A percentile compares a stretch with the other conserved stretches of the same genome.
These are phyloP conservation scores for Penicillium rolfsii DNA, from an alignment of 2,329 filamentous ascomycete genomes.

Conservation along the genomic window DNA sequence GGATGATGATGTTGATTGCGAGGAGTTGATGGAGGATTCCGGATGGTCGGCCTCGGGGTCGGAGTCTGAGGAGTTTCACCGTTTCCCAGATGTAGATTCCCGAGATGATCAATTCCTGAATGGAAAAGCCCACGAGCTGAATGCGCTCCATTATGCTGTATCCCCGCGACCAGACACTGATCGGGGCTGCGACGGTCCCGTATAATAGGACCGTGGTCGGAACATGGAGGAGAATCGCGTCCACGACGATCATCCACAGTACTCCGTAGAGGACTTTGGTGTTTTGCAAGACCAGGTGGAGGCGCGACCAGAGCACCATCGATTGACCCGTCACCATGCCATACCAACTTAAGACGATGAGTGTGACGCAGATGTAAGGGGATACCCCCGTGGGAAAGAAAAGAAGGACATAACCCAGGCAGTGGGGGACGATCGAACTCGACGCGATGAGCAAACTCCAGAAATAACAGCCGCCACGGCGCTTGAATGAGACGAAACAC, in stretches of 20 bases:
- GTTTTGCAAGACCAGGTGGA: constrained; percentile 49
- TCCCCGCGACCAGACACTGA: constrained; percentile 30
- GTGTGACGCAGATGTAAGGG: constrained; percentile 39
- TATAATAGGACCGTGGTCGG: constrained; percentile 46
- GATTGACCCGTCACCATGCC: constrained; percentile 51
- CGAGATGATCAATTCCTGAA: constrained; percentile 58
- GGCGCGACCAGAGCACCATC: constrained; percentile 51
- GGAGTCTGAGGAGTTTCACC: constrained; percentile 32
- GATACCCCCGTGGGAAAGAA: constrained; percentile 41
- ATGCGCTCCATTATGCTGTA: constrained; percentile 55
- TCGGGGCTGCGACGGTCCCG: constrained; percentile 34
- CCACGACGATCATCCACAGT: constrained; percentile 49
- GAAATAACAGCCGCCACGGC: constrained; percentile 51
- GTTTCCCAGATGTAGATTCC: constrained; percentile 56
- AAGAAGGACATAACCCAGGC: constrained; percentile 49
- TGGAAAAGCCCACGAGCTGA: constrained; percentile 56
- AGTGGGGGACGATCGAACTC: constrained; percentile 44
- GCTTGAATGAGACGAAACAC: constrained; percentile 50
- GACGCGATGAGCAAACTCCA: constrained; percentile 51
- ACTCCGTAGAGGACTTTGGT: constrained; percentile 40
- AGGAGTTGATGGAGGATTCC: constrained; percentile 52
- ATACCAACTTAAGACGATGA: constrained; percentile 48
- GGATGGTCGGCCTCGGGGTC: constrained; percentile 23
- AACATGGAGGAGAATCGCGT: constrained; percentile 46
- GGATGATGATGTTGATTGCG: constrained; percentile 52